These are phyloP conservation scores for Leccinum subgranulosum DNA, from an alignment of 768 basidiomycete genomes.

Conservation along the genomic window DNA sequence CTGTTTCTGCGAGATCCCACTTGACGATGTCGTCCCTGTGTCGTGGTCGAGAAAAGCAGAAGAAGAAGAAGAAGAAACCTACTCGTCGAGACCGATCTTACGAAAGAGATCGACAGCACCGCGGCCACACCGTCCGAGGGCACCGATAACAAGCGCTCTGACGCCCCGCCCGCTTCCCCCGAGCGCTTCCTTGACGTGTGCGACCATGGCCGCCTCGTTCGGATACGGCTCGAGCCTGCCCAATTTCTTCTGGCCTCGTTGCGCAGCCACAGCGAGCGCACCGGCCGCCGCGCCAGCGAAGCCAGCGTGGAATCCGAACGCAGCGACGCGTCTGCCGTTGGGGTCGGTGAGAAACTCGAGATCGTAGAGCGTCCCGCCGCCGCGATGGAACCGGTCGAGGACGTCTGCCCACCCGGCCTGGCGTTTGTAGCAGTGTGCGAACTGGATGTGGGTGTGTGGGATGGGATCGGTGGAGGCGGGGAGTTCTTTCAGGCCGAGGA, in stretches of 20 bases:
- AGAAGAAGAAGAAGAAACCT: not conserved
- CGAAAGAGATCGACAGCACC: slow-evolving; percentile 95
- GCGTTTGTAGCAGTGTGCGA: slow-evolving; percentile 96
- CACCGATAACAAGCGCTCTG: slow-evolving; percentile 92
- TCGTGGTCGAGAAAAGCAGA: not conserved
- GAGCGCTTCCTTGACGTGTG: slow-evolving; percentile 61
- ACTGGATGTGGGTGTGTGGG: slow-evolving; percentile 94
- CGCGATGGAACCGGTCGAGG: slow-evolving; percentile 80
- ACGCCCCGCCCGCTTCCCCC: slow-evolving; percentile 69
- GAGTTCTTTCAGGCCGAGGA: slow-evolving; percentile 97
- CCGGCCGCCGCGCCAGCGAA: slow-evolving; percentile 97
- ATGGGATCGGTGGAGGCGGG: slow-evolving; percentile 77
- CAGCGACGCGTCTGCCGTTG: slow-evolving; percentile 86
- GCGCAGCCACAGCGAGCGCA: slow-evolving; percentile 74
- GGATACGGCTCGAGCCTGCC: slow-evolving; percentile 75
- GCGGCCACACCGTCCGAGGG: slow-evolving; percentile 89
- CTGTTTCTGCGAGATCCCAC: slow-evolving; percentile 98
- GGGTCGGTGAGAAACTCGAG: slow-evolving; percentile 91
- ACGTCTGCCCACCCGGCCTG: slow-evolving; percentile 91
- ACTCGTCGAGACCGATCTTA: slow-evolving; percentile 93
- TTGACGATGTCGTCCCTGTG: slow-evolving; percentile 86
- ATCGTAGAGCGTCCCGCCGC: slow-evolving; percentile 87
- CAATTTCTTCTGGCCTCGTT: slow-evolving; percentile 55
- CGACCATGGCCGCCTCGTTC: slow-evolving; percentile 84
- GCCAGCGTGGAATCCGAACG: slow-evolving; percentile 97